phyloP scores from a whole-genome alignment of 352 stramenopile genomes.

The Phytophthora macrochlamydospora region DNA sequence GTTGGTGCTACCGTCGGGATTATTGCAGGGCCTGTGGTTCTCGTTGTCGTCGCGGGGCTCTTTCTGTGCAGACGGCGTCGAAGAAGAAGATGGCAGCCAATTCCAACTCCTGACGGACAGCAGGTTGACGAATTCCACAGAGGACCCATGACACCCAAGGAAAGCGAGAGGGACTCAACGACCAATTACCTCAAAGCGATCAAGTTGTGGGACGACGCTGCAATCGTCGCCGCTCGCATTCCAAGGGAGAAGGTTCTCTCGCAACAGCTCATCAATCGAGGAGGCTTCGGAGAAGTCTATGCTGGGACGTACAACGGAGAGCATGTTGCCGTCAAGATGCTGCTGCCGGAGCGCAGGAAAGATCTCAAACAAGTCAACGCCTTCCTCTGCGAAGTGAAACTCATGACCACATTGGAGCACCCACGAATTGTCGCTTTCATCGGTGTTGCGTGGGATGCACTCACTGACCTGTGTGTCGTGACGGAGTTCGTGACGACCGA shows the following conservation, averaged over 20 bases:
- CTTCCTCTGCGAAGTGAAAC: conserved; percentile 31
- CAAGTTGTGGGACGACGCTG: conserved; percentile 39
- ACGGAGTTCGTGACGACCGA: conserved; percentile 54
- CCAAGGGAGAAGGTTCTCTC: conserved; percentile 30
- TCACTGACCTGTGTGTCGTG: conserved; percentile 42
- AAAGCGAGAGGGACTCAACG: conserved; percentile 20
- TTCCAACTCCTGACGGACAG: too few species aligned
- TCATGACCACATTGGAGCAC: conserved; percentile 37
- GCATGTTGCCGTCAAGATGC: conserved; percentile 32
- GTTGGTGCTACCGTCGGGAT: conserved; percentile 28
- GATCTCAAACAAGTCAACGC: conserved; percentile 33
- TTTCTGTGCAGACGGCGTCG: conserved; percentile 8
- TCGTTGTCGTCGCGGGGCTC: conserved; percentile 17
- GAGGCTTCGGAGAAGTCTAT: conserved; percentile 33
- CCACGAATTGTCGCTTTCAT: conserved; percentile 47
- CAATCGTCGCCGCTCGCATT: conserved; percentile 32
- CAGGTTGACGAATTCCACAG: conserved; percentile 8
- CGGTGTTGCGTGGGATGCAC: conserved; percentile 47
- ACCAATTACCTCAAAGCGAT: conserved; percentile 13
- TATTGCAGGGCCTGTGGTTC: conserved; percentile 16
- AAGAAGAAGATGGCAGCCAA: too few species aligned
- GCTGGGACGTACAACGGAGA: conserved; percentile 33
- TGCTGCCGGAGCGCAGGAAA: conserved; percentile 30
- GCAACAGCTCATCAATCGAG: conserved; percentile 20
- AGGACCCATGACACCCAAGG: conserved; percentile 18